Evolutionary conservation across 108 stramenopile species (phyloP).

Genomic region (Pseudonitzschia delicatissima): DNA sequence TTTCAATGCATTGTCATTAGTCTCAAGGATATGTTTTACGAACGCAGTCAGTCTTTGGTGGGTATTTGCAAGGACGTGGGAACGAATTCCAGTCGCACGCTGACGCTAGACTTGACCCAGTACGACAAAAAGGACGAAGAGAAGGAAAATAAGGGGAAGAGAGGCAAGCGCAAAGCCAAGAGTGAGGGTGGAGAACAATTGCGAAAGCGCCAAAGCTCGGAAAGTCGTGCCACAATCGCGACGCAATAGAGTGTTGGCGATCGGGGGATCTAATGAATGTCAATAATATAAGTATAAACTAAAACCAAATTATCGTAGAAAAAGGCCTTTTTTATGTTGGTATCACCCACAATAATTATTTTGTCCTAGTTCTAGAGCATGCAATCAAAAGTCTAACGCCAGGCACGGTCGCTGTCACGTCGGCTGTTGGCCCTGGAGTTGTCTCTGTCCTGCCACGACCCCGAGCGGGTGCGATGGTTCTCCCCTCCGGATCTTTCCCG

Average conservation of each 20-base stretch:
- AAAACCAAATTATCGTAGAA: too few relatives aligned
- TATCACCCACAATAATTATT: too few relatives aligned
- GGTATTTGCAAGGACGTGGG: constrained; percentile 92
- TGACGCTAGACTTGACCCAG: constrained; percentile 80
- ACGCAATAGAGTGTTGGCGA: too few relatives aligned
- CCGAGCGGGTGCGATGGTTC: constrained; percentile 30
- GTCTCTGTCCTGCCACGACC: constrained; percentile 58
- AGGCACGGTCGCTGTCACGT: constrained; percentile 26
- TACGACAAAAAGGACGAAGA: constrained; percentile 45
- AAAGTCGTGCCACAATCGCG: constrained; percentile 24
- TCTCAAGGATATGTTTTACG: constrained; percentile 98
- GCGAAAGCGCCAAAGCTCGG: constrained; percentile 13
- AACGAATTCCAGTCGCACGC: constrained; percentile 71
- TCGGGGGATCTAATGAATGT: too few relatives aligned
- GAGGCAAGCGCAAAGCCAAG: constrained; percentile 17
- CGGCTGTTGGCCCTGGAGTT: background rate
- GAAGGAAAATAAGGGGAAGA: constrained; percentile 4
- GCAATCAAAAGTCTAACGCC: too few relatives aligned
- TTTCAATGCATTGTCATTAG: constrained; percentile 99
- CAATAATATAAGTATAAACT: too few relatives aligned
- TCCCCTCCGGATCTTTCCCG: background rate
- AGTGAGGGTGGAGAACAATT: constrained; percentile 27
- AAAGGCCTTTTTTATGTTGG: too few relatives aligned
- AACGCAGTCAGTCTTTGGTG: constrained; percentile 82
- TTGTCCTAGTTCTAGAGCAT: too few relatives aligned